phyloP scores from a whole-genome alignment of 106 monocot genomes.

The Narthecium ossifragum region DNA sequence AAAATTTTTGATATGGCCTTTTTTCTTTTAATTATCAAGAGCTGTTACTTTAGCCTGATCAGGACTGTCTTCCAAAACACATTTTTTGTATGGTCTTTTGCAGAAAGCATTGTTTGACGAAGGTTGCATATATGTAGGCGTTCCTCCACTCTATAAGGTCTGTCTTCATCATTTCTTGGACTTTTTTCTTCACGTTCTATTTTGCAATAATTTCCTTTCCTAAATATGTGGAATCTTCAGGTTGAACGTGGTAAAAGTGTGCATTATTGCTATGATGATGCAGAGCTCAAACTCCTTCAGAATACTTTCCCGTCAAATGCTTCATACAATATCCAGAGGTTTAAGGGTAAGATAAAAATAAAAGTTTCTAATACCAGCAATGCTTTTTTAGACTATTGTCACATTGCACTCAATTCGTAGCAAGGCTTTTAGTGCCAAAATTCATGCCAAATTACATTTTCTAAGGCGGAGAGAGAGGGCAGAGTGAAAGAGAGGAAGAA shows the following conservation, averaged over 20 bases:
- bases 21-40: too few relatives aligned
- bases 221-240: conserved; percentile 31
- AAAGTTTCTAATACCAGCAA: not conserved
- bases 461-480: too few relatives aligned
- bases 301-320: conserved; percentile 86
- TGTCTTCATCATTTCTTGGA: not conserved
- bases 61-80: too few relatives aligned
- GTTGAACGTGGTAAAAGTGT: conserved; percentile 85
- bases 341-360: conserved; percentile 61
- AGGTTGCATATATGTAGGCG: conserved; percentile 97
- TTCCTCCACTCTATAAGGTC: conserved; percentile 96
- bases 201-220: not conserved
- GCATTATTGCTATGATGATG: conserved; percentile 93
- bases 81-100: too few relatives aligned
- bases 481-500: too few relatives aligned
- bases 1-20: too few relatives aligned
- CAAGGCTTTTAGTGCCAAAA: too few relatives aligned
- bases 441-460: too few relatives aligned
- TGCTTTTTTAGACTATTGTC: too few relatives aligned
- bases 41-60: too few relatives aligned
- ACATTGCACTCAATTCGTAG: too few relatives aligned
- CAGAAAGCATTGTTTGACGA: conserved; percentile 96
- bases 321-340: conserved; percentile 84
- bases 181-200: not conserved
- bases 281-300: conserved; percentile 55